Evolutionary conservation across 176 grass and related monocot species (phyloP).

Genomic region (Otatea glauca): DNA sequence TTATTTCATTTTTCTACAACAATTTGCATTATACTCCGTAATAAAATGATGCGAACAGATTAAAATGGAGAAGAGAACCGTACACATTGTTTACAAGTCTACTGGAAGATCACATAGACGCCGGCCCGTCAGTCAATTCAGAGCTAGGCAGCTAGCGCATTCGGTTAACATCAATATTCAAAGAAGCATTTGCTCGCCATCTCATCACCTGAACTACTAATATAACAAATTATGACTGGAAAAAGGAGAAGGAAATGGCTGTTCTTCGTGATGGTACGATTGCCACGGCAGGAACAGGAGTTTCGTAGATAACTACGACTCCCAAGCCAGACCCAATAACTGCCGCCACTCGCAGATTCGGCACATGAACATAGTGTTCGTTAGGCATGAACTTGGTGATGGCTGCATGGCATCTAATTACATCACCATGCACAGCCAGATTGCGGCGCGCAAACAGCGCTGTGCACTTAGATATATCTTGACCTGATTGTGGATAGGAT

Average conservation of each 20-base stretch:
- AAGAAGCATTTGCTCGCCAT: neutral
- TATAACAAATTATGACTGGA: neutral
- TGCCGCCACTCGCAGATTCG: constrained; percentile 4
- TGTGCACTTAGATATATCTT: neutral
- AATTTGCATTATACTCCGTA: constrained; percentile 1
- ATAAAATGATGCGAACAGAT: constrained; percentile 1
- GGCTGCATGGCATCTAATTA: neutral
- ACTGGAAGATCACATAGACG: neutral
- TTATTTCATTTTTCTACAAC: neutral
- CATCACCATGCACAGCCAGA: neutral
- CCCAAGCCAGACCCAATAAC: neutral
- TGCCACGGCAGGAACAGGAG: neutral
- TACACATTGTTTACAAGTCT: constrained; percentile 8
- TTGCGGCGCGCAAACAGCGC: neutral
- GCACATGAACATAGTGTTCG: constrained; percentile 9
- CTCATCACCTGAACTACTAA: neutral
- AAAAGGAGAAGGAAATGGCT: neutral
- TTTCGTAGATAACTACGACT: neutral
- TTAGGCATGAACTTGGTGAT: neutral
- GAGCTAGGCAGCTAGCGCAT: neutral
- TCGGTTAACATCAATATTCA: neutral
- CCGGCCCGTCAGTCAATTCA: constrained; percentile 18
- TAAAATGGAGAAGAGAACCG: constrained; percentile 1
- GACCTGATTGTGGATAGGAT: neutral
- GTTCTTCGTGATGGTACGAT: neutral